Conservation (phyloP, 1,284 basidiomycete genomes). For the Ceratobasidium sp. region DNA sequence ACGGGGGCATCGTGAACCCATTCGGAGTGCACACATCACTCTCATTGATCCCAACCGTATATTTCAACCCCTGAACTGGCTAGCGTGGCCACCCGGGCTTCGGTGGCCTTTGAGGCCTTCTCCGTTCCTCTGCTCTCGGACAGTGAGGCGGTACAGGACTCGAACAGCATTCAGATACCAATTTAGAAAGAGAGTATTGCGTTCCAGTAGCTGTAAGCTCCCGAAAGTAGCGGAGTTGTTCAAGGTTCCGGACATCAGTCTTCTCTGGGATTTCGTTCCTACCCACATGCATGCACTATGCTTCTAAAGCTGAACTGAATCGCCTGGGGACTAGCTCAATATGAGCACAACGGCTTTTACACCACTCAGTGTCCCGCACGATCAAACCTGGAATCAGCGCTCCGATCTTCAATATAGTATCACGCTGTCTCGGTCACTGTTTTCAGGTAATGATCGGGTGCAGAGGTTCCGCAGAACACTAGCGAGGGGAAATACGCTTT, state of each 20-base stretch:
- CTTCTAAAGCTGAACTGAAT: constrained; percentile 35
- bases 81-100: no score
- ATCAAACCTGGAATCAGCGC: constrained; percentile 36
- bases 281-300: constrained; percentile 32
- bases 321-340: constrained; percentile 37
- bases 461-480: constrained; percentile 2
- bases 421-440: background rate
- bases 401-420: constrained; percentile 27
- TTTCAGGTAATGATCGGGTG: constrained; percentile 21
- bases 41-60: no score
- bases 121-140: no score
- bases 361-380: constrained; percentile 24
- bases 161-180: constrained; percentile 17
- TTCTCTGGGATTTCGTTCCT: constrained; percentile 34
- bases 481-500: no score
- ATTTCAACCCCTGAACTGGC: no score
- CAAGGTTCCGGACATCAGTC: constrained; percentile 33
- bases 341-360: constrained; percentile 36
- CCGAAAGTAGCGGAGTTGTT: constrained; percentile 28
- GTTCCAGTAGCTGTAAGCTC: constrained; percentile 34
- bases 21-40: no score
- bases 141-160: no score
- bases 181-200: constrained; percentile 14
- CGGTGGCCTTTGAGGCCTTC: no score
- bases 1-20: no score